Evolutionary conservation across 441 rosid genomes (phyloP).

Genomic region (Corymbia citriodora): DNA sequence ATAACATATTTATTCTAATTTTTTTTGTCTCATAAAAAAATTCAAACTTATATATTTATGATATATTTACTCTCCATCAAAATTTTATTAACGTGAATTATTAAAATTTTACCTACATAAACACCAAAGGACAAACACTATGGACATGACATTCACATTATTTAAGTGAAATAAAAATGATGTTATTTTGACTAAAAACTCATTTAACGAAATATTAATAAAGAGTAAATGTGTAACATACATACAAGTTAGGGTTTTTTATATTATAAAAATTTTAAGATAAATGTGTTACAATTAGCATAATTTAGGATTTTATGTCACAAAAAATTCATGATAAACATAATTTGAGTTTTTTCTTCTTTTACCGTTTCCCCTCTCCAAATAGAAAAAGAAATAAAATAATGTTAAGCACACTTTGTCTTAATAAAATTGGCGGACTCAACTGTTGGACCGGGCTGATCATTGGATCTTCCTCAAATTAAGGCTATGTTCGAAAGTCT

Average conservation of each 20-base stretch:
- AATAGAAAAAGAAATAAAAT: background rate
- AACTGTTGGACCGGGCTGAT: background rate
- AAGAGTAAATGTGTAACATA: too few species aligned
- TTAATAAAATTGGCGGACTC: background rate
- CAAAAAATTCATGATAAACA: too few species aligned
- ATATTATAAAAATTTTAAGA: too few species aligned
- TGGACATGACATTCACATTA: background rate
- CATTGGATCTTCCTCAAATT: background rate
- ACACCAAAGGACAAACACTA: background rate
- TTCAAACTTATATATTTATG: too few species aligned
- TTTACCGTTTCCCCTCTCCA: background rate
- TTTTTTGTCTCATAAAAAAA: too few species aligned
- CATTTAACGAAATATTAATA: too few species aligned
- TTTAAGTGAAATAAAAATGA: too few species aligned
- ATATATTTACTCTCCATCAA: background rate
- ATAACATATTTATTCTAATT: background rate
- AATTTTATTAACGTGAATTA: background rate
- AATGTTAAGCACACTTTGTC: background rate
- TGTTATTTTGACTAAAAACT: background rate
- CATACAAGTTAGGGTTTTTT: background rate
- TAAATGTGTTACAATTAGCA: background rate
- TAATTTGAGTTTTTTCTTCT: too few species aligned
- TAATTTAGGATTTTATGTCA: too few species aligned
- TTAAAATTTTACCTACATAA: background rate
- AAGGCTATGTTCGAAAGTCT: background rate